These are phyloP conservation scores for Hyphodiscus sp. DNA, from an alignment of 2,329 filamentous ascomycete species.

Conservation along the genomic window DNA sequence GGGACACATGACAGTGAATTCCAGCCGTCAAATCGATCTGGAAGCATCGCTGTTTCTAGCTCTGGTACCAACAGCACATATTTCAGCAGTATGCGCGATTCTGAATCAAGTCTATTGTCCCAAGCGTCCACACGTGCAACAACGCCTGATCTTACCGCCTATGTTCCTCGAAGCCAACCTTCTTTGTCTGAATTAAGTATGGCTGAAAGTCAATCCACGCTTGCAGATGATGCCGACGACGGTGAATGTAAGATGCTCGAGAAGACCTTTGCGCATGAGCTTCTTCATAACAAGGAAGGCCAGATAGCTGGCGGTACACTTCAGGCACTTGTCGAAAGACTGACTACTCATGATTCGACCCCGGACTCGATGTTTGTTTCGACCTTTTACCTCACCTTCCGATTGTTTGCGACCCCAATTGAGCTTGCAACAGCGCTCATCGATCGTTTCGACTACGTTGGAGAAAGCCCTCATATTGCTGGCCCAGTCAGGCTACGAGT, in stretches of 20 bases:
- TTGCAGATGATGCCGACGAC: constrained; percentile 72
- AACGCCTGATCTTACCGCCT: constrained; percentile 59
- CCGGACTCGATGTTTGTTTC: constrained; percentile 89
- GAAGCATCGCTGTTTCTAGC: constrained; percentile 69
- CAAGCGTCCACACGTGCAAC: constrained; percentile 82
- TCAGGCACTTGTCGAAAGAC: constrained; percentile 83
- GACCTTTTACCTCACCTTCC: constrained; percentile 93
- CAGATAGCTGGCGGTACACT: constrained; percentile 91
- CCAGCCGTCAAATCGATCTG: constrained; percentile 49
- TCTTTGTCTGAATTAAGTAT: constrained; percentile 64
- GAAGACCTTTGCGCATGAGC: constrained; percentile 84
- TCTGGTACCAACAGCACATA: constrained; percentile 75
- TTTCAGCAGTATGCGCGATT: constrained; percentile 65
- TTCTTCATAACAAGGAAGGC: constrained; percentile 90
- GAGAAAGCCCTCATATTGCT: constrained; percentile 67
- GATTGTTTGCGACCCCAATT: constrained; percentile 77
- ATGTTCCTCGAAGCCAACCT: constrained; percentile 40
- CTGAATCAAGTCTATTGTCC: constrained; percentile 73
- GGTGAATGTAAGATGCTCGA: constrained; percentile 80
- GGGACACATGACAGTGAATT: constrained; percentile 43
- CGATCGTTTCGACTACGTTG: constrained; percentile 87
- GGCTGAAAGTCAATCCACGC: constrained; percentile 53
- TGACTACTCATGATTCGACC: constrained; percentile 88
- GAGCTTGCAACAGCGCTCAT: constrained; percentile 78
- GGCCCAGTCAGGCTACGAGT: constrained; percentile 81